Evolutionary conservation across 805 yeast species (phyloP), one percentile per base, ranked within the genome.

Genomic region (Brettanomyces sp.): DNA sequence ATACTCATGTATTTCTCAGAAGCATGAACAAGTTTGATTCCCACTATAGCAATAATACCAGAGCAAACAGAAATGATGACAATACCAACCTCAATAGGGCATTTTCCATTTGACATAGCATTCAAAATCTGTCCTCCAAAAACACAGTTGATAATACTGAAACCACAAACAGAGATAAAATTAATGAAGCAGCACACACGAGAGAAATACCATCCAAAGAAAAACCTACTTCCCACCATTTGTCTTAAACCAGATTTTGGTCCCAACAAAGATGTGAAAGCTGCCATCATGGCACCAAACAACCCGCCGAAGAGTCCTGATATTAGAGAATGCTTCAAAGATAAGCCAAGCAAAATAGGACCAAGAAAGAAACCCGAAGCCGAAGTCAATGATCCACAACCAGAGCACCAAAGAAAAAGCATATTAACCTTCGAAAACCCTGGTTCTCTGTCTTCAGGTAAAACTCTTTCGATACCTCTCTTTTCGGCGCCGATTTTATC

Each of bases 131-230:
- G 86, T 12, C 95, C 95, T 33, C 91, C 91, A 47, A 82, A 81
- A 42, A 84, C 87, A 52, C 82, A 74, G 59, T 82, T 84, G 25
- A 82, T 85, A 38, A 85, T 79, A 13, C 86, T 74, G 6, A 80
- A 80, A 44, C 91, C 89, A 36, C 81, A 59, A 46, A 81, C 75
- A 44, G 82, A 73, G 38, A 80, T 75, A 45, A 81, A 75, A 45
- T 82, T 73, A 38, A 80, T 75, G 36, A 84, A 58, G 3, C 84
- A 79, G 41, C 82, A 79, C 43, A 82, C 66, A 58, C 81, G 83
- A 36, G 84, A 86, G 53, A 80, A 76, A 84, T 86, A 83, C 85
- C 88, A 82, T 1, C 95, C 95, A 56, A 84, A 85, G 42, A 82
- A 64, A 52, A 73, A 83, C 49, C 90, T 69, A 1, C 86, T 84